Evolutionary conservation across 768 basidiomycete species (phyloP).

Genomic region (Holtermannia corniformis): DNA sequence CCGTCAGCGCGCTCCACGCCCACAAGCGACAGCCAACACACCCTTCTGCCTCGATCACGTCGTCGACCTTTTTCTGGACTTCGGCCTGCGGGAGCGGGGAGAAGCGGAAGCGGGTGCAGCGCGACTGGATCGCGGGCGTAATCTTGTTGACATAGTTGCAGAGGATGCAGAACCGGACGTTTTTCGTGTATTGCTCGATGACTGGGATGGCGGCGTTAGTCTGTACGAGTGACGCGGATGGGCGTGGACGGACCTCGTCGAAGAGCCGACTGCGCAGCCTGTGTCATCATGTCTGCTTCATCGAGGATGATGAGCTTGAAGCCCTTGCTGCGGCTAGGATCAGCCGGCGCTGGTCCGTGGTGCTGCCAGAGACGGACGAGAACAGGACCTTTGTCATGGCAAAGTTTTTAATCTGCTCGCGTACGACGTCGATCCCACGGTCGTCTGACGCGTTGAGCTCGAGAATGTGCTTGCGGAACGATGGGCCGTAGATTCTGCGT

Average conservation of each 20-base stretch:
- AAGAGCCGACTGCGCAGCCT: conserved; percentile 89
- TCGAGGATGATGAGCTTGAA: conserved; percentile 97
- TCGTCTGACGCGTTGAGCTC: conserved; percentile 99
- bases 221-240: neutral
- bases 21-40: conserved; percentile 43
- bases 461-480: conserved; percentile 82
- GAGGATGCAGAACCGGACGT: conserved; percentile 98
- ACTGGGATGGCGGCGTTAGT: conserved; percentile 48
- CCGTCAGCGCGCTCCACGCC: neutral
- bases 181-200: conserved; percentile 97
- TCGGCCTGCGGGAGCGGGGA: conserved; percentile 78
- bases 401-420: conserved; percentile 98
- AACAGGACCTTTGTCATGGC: conserved; percentile 83
- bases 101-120: conserved; percentile 95
- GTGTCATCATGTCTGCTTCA: conserved; percentile 99
- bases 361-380: conserved; percentile 32
- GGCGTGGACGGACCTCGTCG: conserved; percentile 51
- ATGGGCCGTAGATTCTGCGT: conserved; percentile 78
- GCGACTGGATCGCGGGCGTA: conserved; percentile 92
- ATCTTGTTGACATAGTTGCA: conserved; percentile 99
- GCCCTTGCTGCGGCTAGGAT: conserved; percentile 58
- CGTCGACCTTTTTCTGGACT: conserved; percentile 69
- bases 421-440: conserved; percentile 94
- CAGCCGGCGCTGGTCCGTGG: neutral
- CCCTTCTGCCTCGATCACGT: conserved; percentile 76